Base-by-base conservation (phyloP, 352 stramenopile genomes). In the Elongisporangium senticosum region DNA sequence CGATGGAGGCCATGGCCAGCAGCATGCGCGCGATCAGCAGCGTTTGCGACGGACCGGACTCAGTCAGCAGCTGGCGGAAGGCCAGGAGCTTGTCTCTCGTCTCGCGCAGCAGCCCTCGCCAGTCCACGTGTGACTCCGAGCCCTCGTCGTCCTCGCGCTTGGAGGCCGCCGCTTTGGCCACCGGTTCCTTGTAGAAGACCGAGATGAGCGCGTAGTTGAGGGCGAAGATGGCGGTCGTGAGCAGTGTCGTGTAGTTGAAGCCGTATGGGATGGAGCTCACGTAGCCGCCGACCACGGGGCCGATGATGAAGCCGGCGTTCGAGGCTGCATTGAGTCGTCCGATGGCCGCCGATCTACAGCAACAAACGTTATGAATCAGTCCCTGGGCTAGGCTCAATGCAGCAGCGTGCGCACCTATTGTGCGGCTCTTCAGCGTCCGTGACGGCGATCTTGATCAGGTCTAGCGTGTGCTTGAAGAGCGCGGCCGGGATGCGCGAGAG, bases 391-490 rank as follows among this genome's bases (percentile, higher is more conserved):
- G 13, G 15, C 7, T 28, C 14, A 6, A 17, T 7, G 21, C 20
- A 53, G 49, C 49, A 53, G 49, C 7, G 2, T 11, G 23, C 66
- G 65, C 23, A 62, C 59, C 57, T 23, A 4, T 53, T 56, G 1
- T 61, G 26, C 0, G 70, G 64, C 40, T 79, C 65, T 22, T 85
- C 64, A 28, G 70, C 71, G 58, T 93, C 83, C 4, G 82, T 86
- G 51, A 85, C 65, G 14, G 81, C 75, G 47, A 93, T 73, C 56
- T 88, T 87, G 61, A 91, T 83, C 58, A 90, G 68, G 67, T 89
- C 83, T 33, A 93, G 69, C 49, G 83, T 87, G 71, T 93, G 83
- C 61, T 93, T 93, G 64, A 91, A 93, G 53, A 91, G 67, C 21
- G 81, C 83, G 4, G 75, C 68, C 21, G 82, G 79, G 15, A 93